phyloP scores from a whole-genome alignment of 345 rosid species.

The Arabis hirsuta region DNA sequence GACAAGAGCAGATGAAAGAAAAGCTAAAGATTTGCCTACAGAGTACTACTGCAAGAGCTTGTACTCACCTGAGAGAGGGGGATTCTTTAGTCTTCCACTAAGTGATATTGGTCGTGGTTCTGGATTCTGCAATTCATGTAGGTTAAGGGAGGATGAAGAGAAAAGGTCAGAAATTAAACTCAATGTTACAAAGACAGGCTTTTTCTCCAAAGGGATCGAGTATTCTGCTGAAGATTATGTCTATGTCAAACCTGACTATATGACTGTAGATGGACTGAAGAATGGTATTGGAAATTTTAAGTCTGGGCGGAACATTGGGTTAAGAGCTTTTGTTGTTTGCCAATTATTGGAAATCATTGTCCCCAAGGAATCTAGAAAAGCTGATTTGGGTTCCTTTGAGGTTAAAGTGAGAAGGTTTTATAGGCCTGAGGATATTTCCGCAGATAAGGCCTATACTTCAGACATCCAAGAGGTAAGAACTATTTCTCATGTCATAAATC shows the following conservation, averaged over 20 bases:
- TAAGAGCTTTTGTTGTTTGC: constrained; percentile 68
- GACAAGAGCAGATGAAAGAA: constrained; percentile 60
- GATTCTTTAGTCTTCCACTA: constrained; percentile 59
- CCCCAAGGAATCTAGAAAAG: constrained; percentile 42
- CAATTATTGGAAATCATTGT: constrained; percentile 58
- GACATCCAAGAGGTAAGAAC: constrained; percentile 63
- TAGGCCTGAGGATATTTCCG: constrained; percentile 72
- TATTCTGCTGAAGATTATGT: constrained; percentile 59
- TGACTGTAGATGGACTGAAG: constrained; percentile 34
- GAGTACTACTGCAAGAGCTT: constrained; percentile 67
- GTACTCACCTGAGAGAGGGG: constrained; percentile 70
- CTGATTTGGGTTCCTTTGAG: constrained; percentile 41
- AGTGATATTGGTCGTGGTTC: constrained; percentile 52
- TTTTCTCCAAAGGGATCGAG: constrained; percentile 47
- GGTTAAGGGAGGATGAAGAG: constrained; percentile 43
- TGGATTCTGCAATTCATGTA: constrained; percentile 63
- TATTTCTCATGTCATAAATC: constrained; percentile 10
- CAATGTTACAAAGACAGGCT: constrained; percentile 40
- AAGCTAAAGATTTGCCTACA: constrained; percentile 49
- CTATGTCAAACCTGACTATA: constrained; percentile 52
- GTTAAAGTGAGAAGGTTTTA: constrained; percentile 57
- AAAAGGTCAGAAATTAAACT: constrained; percentile 46
- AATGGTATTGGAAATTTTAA: constrained; percentile 48
- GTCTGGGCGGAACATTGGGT: constrained; percentile 66
- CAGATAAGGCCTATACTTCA: constrained; percentile 64